Base-by-base conservation (phyloP, 1,284 basidiomycete genomes). In the Austropuccinia psidii region DNA sequence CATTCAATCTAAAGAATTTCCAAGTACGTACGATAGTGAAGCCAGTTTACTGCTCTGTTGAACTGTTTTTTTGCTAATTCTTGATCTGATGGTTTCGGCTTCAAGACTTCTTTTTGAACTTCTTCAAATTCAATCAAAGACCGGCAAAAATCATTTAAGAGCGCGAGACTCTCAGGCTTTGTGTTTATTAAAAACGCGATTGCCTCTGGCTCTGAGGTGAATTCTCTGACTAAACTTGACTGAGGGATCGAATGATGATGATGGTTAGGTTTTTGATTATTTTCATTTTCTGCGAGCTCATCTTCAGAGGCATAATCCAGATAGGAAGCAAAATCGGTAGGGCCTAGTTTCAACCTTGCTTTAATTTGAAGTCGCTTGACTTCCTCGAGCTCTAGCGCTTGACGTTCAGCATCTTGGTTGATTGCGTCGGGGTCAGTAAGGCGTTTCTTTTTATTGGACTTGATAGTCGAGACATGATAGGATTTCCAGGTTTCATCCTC, bases 401-500 rank as follows among this genome's bases (percentile, higher is more conserved):
- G 45, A 21, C 69, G 64, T 11, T 76, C 76, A 4, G 55, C 65
- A 9, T 70, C 77, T 21, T 67, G 74, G n/a, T 73, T 47, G 57
- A 76, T 75, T 54, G 76, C 74, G 5, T 66, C 76, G 47, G 77
- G 76, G 39, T 74, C 73, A 70, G 77, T 77, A 50, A 75, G 75
- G 45, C 47, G 76, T 73, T 75, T 72, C 75, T 77, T 78, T 78
- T 69, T 78, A 52, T 24, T 77, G 4, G 55, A 60, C 50, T 73
- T 73, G 9, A 58, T 29, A 7, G 39, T 62, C 13, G 45, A 29
- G 24, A 73, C 69, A n/a, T 73, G 69, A 54, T 73, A 73, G 9
- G 69, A 73, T 43, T 73, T 61, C 69, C 69, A 73, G 43, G 60
- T 75, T 41, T 79, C 79, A 19, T 76, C 76, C 19, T 81, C 80